phyloP scores from a whole-genome alignment of 257 asterid genomes.

The Knoxia roxburghii region DNA sequence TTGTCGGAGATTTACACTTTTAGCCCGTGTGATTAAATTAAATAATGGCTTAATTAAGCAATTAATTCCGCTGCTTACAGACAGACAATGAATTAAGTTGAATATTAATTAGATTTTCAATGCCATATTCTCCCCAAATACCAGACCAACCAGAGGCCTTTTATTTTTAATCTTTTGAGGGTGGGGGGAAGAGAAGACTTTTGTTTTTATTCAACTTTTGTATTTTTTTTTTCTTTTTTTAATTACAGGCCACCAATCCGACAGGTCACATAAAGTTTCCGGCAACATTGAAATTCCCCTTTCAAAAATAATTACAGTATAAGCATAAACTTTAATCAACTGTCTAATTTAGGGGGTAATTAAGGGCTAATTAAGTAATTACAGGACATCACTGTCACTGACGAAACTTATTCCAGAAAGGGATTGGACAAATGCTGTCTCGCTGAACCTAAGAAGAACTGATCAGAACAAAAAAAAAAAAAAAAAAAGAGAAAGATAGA shows the following conservation, averaged over 20 bases:
- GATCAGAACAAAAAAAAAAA: too few relatives aligned
- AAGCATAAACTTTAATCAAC: neutral
- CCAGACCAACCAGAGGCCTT: conserved; percentile 4
- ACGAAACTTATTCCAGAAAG: conserved; percentile 18
- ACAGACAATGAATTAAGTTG: too few relatives aligned
- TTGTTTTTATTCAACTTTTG: conserved; percentile 7
- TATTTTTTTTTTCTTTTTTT: too few relatives aligned
- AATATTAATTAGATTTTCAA: too few relatives aligned
- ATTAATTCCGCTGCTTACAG: too few relatives aligned
- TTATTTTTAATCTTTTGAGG: conserved; percentile 22
- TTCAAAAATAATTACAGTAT: too few relatives aligned
- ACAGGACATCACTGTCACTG: conserved; percentile 2
- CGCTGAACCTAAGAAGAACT: conserved; percentile 7
- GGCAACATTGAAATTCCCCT: conserved; percentile 13
- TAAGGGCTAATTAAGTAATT: too few relatives aligned
- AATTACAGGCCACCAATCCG: conserved; percentile 8
- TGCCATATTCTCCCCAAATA: neutral
- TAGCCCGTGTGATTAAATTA: neutral
- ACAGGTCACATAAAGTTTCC: conserved; percentile 16
- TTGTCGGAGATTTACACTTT: neutral
- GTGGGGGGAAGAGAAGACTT: too few relatives aligned
- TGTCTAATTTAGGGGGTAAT: too few relatives aligned
- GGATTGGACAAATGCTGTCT: conserved; percentile 24
- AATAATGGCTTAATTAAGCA: neutral
- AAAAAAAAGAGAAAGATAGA: neutral